These are phyloP conservation scores for Bromus sterilis DNA, from an alignment of 176 grass and related monocot species.

Conservation along the genomic window DNA sequence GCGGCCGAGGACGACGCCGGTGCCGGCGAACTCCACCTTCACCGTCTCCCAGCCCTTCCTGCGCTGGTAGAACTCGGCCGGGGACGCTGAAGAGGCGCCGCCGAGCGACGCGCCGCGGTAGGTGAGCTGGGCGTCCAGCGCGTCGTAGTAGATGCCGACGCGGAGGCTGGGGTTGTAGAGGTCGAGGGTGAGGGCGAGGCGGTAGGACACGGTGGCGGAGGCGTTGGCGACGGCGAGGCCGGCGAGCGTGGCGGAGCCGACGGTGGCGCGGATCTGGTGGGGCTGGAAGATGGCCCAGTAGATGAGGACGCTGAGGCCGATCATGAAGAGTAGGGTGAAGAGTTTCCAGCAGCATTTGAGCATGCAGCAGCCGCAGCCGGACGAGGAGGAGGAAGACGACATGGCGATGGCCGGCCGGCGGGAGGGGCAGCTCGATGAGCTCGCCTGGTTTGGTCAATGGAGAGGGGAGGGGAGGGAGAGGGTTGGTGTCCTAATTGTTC, in stretches of 20 bases:
- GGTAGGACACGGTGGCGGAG: conserved; percentile 26
- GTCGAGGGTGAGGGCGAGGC: conserved; percentile 26
- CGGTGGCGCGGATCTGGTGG: conserved; percentile 41
- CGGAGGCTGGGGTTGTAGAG: conserved; percentile 55
- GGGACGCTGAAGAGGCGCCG: not conserved
- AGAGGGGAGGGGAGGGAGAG: not conserved
- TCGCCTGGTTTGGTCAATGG: not conserved
- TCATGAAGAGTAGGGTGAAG: not conserved
- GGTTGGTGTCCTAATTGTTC: not conserved
- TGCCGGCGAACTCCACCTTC: conserved; percentile 17
- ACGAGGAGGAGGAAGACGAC: too few species aligned
- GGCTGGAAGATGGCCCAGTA: conserved; percentile 49
- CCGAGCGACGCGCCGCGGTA: conserved; percentile 19
- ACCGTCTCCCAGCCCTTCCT: conserved; percentile 10
- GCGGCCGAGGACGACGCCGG: not conserved
- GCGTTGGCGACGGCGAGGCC: conserved; percentile 36
- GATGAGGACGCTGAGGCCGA: conserved; percentile 8
- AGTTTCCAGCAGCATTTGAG: not conserved
- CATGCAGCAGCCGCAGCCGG: not conserved
- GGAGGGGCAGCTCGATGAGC: not conserved
- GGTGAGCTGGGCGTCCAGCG: conserved; percentile 28
- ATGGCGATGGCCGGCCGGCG: not conserved
- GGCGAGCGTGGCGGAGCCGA: conserved; percentile 31
- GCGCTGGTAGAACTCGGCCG: conserved; percentile 39
- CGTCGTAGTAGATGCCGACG: conserved; percentile 64